Conservation (phyloP, 1,139 yeast species). For the Saccharomyces pastorianus region DNA sequence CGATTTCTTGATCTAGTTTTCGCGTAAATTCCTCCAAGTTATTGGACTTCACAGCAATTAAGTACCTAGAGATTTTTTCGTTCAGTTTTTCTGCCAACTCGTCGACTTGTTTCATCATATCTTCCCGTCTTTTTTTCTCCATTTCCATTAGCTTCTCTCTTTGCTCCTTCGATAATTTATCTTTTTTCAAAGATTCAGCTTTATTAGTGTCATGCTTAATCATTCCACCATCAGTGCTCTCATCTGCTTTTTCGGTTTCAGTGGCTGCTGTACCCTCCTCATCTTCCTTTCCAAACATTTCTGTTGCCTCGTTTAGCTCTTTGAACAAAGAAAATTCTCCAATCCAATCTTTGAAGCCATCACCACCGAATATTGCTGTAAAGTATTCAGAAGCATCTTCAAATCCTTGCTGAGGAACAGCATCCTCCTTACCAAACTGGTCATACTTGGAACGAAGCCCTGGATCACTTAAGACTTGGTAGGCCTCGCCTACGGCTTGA, state of each 20-base stretch:
- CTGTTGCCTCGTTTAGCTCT: conserved; percentile 53
- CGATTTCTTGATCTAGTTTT: conserved; percentile 51
- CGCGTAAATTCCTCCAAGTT: conserved; percentile 34
- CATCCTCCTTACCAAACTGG: conserved; percentile 56
- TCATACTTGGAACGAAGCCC: conserved; percentile 54
- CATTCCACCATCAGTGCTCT: conserved; percentile 6
- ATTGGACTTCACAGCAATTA: conserved; percentile 29
- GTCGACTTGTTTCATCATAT: conserved; percentile 46
- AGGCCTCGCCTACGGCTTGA: conserved; percentile 64
- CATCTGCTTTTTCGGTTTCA: conserved; percentile 2
- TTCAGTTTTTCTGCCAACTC: conserved; percentile 45
- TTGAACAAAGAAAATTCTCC: conserved; percentile 62
- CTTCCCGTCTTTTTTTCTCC: conserved; percentile 49
- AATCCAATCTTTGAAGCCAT: conserved; percentile 64
- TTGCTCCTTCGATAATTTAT: conserved; percentile 42
- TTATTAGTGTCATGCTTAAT: conserved; percentile 18
- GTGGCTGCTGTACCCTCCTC: conserved; percentile 17
- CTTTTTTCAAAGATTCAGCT: conserved; percentile 7
- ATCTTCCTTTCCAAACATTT: conserved; percentile 32
- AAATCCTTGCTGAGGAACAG: conserved; percentile 60
- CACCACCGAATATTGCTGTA: conserved; percentile 70
- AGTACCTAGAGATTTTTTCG: conserved; percentile 34
- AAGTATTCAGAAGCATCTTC: conserved; percentile 67
- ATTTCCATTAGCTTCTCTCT: conserved; percentile 47
- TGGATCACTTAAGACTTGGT: conserved; percentile 58